These are phyloP conservation scores for Pseudocercospora crystallina DNA, from an alignment of 2,329 filamentous ascomycete genomes.

Conservation along the genomic window DNA sequence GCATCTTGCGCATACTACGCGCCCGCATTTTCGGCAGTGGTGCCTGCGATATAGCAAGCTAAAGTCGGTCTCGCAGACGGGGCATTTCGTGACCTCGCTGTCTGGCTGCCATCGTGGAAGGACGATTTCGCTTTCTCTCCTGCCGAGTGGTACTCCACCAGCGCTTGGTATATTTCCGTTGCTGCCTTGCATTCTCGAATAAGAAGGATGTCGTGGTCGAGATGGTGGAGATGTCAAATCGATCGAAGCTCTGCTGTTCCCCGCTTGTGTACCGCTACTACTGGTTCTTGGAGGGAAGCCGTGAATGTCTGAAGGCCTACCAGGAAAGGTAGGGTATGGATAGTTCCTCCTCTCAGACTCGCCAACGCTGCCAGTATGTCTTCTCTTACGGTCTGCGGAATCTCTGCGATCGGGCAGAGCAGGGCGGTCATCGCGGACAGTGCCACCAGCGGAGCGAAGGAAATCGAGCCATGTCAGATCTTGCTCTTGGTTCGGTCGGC, in stretches of 20 bases:
- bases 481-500: slow-evolving; percentile 8
- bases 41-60: slow-evolving; percentile 86
- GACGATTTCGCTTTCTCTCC: slow-evolving; percentile 46
- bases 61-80: slow-evolving; percentile 79
- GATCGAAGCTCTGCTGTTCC: slow-evolving; percentile 22
- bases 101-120: slow-evolving; percentile 88
- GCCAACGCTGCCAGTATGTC: slow-evolving; percentile 22
- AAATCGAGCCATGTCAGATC: slow-evolving; percentile 28
- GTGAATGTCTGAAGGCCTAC: slow-evolving; percentile 4
- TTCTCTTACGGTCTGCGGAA: slow-evolving; percentile 31
- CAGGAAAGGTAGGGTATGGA: slow-evolving; percentile 18
- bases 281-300: background rate
- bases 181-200: slow-evolving; percentile 11
- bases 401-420: slow-evolving; percentile 7
- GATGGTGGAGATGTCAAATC: slow-evolving; percentile 23
- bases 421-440: slow-evolving; percentile 10
- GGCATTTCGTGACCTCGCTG: slow-evolving; percentile 75
- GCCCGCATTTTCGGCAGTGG: slow-evolving; percentile 92
- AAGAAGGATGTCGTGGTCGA: background rate
- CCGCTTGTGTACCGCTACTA: slow-evolving; percentile 4
- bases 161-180: slow-evolving; percentile 1
- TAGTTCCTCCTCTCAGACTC: slow-evolving; percentile 26
- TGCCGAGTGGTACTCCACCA: background rate
- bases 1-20: slow-evolving; percentile 85
- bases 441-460: slow-evolving; percentile 26